Conservation (phyloP, 1,139 yeast species). For the Taiozyma sp. region DNA sequence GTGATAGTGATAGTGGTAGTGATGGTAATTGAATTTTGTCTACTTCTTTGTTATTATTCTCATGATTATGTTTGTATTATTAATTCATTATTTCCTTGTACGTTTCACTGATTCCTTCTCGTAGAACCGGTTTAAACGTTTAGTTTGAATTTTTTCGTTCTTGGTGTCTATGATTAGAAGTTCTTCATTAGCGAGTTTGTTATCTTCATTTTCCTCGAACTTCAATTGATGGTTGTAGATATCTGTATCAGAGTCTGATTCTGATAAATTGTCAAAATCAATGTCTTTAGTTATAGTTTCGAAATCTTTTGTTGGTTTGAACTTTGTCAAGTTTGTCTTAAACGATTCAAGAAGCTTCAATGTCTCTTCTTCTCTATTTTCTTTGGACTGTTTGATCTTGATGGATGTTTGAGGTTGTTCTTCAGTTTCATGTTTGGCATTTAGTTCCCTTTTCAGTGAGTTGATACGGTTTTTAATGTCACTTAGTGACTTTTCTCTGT, state of each 20-base stretch:
- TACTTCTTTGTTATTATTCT: too few species aligned
- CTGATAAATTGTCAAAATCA: slow-evolving; percentile 19
- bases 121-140: not conserved
- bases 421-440: too few species aligned
- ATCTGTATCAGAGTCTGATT: slow-evolving; percentile 15
- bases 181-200: slow-evolving; percentile 19
- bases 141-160: slow-evolving; percentile 11
- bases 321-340: not conserved
- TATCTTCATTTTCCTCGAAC: slow-evolving; percentile 15
- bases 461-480: not conserved
- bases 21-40: too few species aligned
- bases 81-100: slow-evolving; percentile 5
- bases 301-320: not conserved
- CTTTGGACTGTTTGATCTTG: not conserved
- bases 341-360: slow-evolving; percentile 19
- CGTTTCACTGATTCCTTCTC: slow-evolving; percentile 2
- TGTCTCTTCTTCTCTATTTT: slow-evolving; percentile 22
- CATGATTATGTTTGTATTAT: too few species aligned
- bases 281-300: slow-evolving; percentile 5
- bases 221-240: slow-evolving; percentile 22
- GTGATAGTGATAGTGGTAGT: slow-evolving; percentile 1
- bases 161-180: slow-evolving; percentile 18
- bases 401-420: not conserved
- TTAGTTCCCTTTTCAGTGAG: not conserved
- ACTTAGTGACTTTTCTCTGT: not conserved